phyloP scores from a whole-genome alignment of 441 rosid species.

The Cnidoscolus chayamansa region DNA sequence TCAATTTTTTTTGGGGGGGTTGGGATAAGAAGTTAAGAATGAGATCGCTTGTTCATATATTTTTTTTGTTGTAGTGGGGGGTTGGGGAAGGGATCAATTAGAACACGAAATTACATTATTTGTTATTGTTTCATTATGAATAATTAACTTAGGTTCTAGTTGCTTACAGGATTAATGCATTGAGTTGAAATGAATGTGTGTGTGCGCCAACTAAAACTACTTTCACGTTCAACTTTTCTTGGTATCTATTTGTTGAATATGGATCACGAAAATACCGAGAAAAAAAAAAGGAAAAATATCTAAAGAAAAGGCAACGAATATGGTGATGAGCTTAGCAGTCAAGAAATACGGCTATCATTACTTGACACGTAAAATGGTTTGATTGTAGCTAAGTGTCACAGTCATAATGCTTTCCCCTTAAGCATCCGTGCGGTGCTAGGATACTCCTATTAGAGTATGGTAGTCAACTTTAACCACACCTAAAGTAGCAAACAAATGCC shows the following conservation, averaged over 20 bases:
- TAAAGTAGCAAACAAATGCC: too few relatives aligned
- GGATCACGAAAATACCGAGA: neutral
- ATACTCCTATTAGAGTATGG: too few relatives aligned
- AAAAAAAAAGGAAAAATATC: neutral
- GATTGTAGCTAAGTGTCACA: neutral
- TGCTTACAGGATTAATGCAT: constrained; percentile 16
- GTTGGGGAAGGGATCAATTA: constrained; percentile 11
- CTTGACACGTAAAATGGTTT: constrained; percentile 34
- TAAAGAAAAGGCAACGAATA: constrained; percentile 3
- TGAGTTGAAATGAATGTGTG: neutral
- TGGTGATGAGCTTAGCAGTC: constrained; percentile 27
- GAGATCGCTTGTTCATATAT: constrained; percentile 33
- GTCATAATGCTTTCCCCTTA: too few relatives aligned
- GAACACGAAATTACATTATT: constrained; percentile 30
- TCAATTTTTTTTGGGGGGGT: neutral
- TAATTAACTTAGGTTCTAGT: constrained; percentile 9
- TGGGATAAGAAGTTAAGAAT: constrained; percentile 13
- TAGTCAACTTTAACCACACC: too few relatives aligned
- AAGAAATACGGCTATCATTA: constrained; percentile 37
- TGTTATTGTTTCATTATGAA: constrained; percentile 24
- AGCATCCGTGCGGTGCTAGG: too few relatives aligned
- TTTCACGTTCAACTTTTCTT: too few relatives aligned
- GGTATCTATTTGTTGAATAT: neutral
- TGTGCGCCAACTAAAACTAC: neutral
- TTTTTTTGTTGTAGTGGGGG: constrained; percentile 4